Percentiles rank a stretch among this genome's conserved stretches.
Evolutionary conservation across 768 basidiomycete species (phyloP).

Genomic region (Mycena belliarum): DNA sequence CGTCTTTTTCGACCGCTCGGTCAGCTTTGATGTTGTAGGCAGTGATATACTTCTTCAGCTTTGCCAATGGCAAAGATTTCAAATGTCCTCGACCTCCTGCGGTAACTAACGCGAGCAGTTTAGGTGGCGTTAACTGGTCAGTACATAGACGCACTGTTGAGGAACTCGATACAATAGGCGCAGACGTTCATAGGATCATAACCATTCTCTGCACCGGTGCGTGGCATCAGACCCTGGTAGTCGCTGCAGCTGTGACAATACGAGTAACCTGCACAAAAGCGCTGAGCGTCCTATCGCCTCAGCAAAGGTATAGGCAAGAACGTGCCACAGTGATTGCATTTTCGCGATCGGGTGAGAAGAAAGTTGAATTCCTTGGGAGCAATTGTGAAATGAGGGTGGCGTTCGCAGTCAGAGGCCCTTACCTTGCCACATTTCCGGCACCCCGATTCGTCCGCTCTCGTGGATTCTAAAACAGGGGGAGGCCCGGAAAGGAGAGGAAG

Average conservation of each 20-base stretch:
- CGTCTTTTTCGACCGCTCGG: constrained; percentile 75
- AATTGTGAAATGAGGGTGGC: background rate
- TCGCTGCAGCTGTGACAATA: constrained; percentile 78
- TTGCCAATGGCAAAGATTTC: constrained; percentile 54
- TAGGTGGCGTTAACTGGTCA: constrained; percentile 3
- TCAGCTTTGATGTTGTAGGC: constrained; percentile 68
- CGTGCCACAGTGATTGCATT: constrained; percentile 21
- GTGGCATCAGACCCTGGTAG: constrained; percentile 79
- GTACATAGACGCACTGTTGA: constrained; percentile 51
- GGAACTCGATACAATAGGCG: constrained; percentile 69
- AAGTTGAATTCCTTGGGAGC: constrained; percentile 20
- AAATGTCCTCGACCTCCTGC: constrained; percentile 62
- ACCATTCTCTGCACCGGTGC: constrained; percentile 49
- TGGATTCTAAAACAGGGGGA: constrained; percentile 12
- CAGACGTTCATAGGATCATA: constrained; percentile 71
- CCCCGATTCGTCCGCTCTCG: constrained; percentile 3
- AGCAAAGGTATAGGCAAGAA: background rate
- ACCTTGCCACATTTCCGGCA: constrained; percentile 22
- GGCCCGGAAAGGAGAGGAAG: constrained; percentile 20
- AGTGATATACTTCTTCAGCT: constrained; percentile 66
- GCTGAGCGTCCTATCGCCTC: constrained; percentile 1
- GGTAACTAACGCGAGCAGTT: constrained; percentile 52
- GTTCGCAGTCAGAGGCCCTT: background rate
- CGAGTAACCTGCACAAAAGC: constrained; percentile 50
- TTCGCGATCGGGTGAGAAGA: constrained; percentile 6